Percentiles rank a stretch among this genome's conserved stretches.
Evolutionary conservation across 441 rosid species (phyloP).

Genomic region (Gossypium armourianum): DNA sequence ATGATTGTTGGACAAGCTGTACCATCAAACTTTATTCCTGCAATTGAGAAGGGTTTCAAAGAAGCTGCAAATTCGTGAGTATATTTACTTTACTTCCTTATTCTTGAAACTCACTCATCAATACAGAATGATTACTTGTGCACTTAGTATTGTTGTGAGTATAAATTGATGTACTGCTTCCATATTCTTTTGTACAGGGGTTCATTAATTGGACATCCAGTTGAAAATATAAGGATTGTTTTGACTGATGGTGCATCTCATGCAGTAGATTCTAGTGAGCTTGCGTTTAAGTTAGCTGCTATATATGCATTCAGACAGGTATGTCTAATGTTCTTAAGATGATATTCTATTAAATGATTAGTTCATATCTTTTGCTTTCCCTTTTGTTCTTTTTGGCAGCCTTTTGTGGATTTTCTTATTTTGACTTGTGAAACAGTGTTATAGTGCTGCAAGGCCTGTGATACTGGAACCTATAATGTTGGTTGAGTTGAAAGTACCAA

Average conservation of each 20-base stretch:
- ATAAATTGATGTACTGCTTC: constrained; percentile 1
- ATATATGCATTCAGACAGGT: constrained; percentile 95
- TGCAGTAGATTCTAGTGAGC: constrained; percentile 92
- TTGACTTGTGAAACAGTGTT: constrained; percentile 41
- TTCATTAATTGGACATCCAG: constrained; percentile 86
- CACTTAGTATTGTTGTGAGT: neutral
- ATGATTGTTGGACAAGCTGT: constrained; percentile 86
- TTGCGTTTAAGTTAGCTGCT: constrained; percentile 87
- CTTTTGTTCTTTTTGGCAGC: neutral
- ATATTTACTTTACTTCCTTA: neutral
- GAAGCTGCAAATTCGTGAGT: constrained; percentile 95
- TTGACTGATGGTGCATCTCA: constrained; percentile 90
- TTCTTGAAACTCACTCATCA: neutral
- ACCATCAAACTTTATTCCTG: constrained; percentile 83
- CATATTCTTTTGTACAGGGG: constrained; percentile 42
- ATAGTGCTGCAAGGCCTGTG: constrained; percentile 71
- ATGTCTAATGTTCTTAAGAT: neutral
- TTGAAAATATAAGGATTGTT: constrained; percentile 66
- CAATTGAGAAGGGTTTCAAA: constrained; percentile 92
- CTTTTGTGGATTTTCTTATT: neutral
- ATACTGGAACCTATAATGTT: constrained; percentile 86
- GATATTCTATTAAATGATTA: neutral
- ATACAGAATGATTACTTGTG: neutral
- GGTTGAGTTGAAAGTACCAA: constrained; percentile 87
- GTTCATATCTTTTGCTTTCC: neutral